Conservation (phyloP, 2,329 filamentous ascomycete genomes). For the Fusarium sp. region DNA sequence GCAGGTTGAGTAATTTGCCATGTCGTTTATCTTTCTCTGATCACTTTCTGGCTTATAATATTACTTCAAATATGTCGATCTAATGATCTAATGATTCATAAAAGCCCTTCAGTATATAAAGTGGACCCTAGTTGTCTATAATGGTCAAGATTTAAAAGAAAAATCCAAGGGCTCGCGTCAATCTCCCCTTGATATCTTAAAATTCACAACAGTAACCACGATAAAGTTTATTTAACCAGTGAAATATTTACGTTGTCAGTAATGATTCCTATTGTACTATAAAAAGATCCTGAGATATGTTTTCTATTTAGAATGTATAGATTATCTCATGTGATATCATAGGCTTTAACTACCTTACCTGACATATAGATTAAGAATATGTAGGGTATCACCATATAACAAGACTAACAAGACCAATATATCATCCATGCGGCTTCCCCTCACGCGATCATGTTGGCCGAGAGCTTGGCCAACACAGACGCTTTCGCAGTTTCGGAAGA, state of each 20-base stretch:
- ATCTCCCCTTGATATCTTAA: not conserved
- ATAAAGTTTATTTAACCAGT: not conserved
- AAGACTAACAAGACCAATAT: not conserved
- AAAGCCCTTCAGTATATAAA: not conserved
- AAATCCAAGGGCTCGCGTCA: not conserved
- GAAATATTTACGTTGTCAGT: not conserved
- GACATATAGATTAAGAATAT: not conserved
- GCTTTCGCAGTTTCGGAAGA: not conserved
- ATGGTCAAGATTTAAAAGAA: not conserved
- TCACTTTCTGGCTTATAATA: not conserved
- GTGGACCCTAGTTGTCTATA: not conserved
- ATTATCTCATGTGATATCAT: not conserved
- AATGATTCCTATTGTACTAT: not conserved
- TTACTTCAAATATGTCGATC: not conserved
- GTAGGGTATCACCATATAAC: not conserved
- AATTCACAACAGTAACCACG: no score
- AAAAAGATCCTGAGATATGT: no score
- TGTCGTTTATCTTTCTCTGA: not conserved
- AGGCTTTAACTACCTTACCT: not conserved
- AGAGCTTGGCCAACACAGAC: constrained; percentile 6
- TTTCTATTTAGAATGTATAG: not conserved
- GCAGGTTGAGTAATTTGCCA: not conserved
- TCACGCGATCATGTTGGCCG: constrained; percentile 20
- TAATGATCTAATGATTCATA: not conserved
- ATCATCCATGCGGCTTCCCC: not conserved